phyloP scores from a whole-genome alignment of 2,329 filamentous ascomycete species.

The Cyphellophora europaea region DNA sequence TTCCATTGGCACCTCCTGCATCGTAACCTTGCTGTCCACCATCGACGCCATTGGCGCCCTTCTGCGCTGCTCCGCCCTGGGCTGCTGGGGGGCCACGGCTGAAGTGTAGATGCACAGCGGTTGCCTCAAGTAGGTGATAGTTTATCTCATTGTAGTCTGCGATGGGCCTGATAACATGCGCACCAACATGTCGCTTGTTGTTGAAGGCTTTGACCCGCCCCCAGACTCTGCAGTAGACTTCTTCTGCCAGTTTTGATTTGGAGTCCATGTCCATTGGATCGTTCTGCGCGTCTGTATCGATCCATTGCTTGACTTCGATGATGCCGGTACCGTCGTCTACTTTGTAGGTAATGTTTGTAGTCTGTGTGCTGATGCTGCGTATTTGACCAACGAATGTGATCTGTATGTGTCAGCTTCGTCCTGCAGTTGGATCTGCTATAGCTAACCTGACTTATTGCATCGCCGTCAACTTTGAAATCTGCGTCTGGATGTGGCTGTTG shows the following conservation, averaged over 20 bases:
- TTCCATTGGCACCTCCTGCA: constrained; percentile 23
- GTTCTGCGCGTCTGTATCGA: constrained; percentile 49
- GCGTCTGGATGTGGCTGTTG: constrained; percentile 64
- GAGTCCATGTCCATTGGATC: constrained; percentile 38
- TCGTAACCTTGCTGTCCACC: constrained; percentile 22
- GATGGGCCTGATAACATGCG: constrained; percentile 71
- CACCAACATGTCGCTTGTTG: constrained; percentile 71
- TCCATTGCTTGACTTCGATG: constrained; percentile 85
- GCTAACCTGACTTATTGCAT: constrained; percentile 52
- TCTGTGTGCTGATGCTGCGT: constrained; percentile 73
- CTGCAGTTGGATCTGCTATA: too few species aligned
- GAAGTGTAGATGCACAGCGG: constrained; percentile 78
- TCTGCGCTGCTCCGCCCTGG: constrained; percentile 25
- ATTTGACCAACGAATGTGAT: constrained; percentile 86
- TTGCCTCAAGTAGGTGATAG: constrained; percentile 84
- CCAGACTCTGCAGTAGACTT: constrained; percentile 76
- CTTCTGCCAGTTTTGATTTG: constrained; percentile 51
- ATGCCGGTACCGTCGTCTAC: constrained; percentile 90
- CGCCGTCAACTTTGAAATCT: constrained; percentile 75
- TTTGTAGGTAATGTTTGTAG: constrained; percentile 85
- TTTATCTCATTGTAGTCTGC: constrained; percentile 85
- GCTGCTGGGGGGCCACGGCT: constrained; percentile 54
- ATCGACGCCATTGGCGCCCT: constrained; percentile 27
- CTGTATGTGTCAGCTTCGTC: constrained; percentile 30
- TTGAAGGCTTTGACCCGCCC: constrained; percentile 77